These are phyloP conservation scores for Leishmania martiniquensis DNA, from an alignment of 208 protist species.

Conservation along the genomic window DNA sequence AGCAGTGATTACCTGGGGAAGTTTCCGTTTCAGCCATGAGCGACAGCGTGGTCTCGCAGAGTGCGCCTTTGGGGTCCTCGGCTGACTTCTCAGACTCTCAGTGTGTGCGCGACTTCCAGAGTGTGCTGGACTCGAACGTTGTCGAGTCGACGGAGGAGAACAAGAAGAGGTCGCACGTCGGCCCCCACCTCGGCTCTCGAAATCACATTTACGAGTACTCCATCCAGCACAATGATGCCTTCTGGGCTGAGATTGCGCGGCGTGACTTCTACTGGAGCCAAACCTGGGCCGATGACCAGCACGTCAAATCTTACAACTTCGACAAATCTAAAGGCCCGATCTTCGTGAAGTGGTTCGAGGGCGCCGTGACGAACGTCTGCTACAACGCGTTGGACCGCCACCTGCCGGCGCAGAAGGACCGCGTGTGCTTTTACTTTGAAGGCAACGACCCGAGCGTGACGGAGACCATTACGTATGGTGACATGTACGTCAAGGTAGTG, in stretches of 20 bases:
- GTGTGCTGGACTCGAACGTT: slow-evolving; percentile 11
- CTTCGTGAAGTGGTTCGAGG: slow-evolving; percentile 85
- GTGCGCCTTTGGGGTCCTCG: not conserved
- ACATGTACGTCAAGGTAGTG: slow-evolving; percentile 85
- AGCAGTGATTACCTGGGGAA: not conserved
- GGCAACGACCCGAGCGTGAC: slow-evolving; percentile 74
- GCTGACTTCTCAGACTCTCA: not conserved
- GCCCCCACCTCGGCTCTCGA: slow-evolving; percentile 42
- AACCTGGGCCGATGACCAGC: slow-evolving; percentile 54
- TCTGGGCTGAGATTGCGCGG: slow-evolving; percentile 72
- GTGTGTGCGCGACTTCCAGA: slow-evolving; percentile 44
- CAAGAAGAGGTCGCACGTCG: slow-evolving; percentile 42
- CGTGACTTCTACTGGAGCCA: slow-evolving; percentile 75
- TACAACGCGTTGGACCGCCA: slow-evolving; percentile 93
- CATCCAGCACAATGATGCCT: slow-evolving; percentile 55
- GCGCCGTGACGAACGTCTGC: slow-evolving; percentile 81
- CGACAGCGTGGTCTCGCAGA: not conserved
- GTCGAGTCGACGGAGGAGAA: slow-evolving; percentile 28
- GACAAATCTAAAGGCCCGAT: slow-evolving; percentile 67
- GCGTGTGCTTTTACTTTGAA: slow-evolving; percentile 90
- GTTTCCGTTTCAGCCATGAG: not conserved
- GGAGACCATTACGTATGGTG: slow-evolving; percentile 79
- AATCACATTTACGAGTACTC: slow-evolving; percentile 73
- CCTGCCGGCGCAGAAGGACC: slow-evolving; percentile 59
- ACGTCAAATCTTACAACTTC: slow-evolving; percentile 80